Conservation (phyloP, 1,139 yeast species). For the Pneumocystis oryctolagi region DNA sequence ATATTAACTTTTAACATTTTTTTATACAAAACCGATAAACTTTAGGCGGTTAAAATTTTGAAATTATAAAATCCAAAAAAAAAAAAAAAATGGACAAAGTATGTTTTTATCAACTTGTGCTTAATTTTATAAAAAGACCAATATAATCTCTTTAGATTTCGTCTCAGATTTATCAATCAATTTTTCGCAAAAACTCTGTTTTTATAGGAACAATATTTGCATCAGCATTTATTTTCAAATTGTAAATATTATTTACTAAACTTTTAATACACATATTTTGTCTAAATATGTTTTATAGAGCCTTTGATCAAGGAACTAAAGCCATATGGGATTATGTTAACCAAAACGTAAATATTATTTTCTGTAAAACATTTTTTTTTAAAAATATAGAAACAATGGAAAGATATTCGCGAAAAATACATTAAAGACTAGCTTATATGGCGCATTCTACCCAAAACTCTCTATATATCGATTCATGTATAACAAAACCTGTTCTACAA, state of each 20-base stretch:
- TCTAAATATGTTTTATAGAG: slow-evolving; percentile 20
- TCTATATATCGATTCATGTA: not conserved
- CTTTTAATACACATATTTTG: not conserved
- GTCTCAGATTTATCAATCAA: slow-evolving; percentile 45
- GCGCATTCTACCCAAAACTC: not conserved
- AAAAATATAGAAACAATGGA: slow-evolving; percentile 58
- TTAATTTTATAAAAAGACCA: not conserved
- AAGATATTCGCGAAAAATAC: slow-evolving; percentile 63
- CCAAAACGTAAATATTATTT: slow-evolving; percentile 36
- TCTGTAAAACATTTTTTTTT: not conserved
- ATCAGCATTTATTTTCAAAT: slow-evolving; percentile 83
- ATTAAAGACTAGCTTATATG: slow-evolving; percentile 14
- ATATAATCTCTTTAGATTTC: slow-evolving; percentile 22
- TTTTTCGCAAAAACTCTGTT: slow-evolving; percentile 86
- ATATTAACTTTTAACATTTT: not conserved
- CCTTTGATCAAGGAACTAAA: slow-evolving; percentile 67
- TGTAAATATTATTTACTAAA: slow-evolving; percentile 24
- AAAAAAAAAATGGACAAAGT: not conserved
- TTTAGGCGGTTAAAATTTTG: not conserved
- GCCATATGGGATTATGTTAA: slow-evolving; percentile 75
- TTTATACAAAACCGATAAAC: not conserved
- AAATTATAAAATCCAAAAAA: not conserved
- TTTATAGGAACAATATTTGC: slow-evolving; percentile 76
- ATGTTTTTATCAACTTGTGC: not conserved
- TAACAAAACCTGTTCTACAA: not conserved